Evolutionary conservation across 805 yeast species (phyloP), one percentile per base, ranked within the genome.

Genomic region (Vanderwaltozyma verrucispora): DNA sequence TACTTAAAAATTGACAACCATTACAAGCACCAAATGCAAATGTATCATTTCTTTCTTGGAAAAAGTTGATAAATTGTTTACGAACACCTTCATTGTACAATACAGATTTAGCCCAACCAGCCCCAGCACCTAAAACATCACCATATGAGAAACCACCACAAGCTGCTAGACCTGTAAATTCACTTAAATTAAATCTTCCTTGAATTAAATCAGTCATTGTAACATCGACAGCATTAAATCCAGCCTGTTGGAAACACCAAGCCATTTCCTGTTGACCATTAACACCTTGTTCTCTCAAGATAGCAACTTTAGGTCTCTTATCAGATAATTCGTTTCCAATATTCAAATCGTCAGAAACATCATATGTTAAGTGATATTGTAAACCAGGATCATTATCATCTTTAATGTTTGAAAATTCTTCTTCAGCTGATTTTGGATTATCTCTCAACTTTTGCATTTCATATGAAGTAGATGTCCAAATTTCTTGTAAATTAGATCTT

Each of bases 61-160:
- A 92, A 62, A 92, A 92, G 35, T 65, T 71, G 46, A 67, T 63
- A 60, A 92, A 92, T 65, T 85, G 88, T 20, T 68, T 53, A 56
- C 92, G 77, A 27, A 89, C 82, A 38, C 64, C 68, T 27, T 75
- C 84, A 56, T 89, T 81, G 72, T 79, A 87, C 47, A 92, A 65
- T 9, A 92, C 95, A 14, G 96, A 85, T 56, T 86, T 87, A 41
- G 98, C 98, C 98, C 98, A 92, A 41, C 98, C 98, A 37, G 89
- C 82, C 58, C 96, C 98, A 26, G 98, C 98, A 49, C 98, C 98
- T 42, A 92, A 69, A 34, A 92, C 98, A 64, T 92, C 98, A 71
- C 98, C 98, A 56, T 88, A 92, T 2, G 96, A 86, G 70, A 92
- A 92, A 13, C 98, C 98, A 63, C 98, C 98, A 66, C 98, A 94